phyloP scores from a whole-genome alignment of 2,329 filamentous ascomycete species.

The Pseudocercospora macadamiae region DNA sequence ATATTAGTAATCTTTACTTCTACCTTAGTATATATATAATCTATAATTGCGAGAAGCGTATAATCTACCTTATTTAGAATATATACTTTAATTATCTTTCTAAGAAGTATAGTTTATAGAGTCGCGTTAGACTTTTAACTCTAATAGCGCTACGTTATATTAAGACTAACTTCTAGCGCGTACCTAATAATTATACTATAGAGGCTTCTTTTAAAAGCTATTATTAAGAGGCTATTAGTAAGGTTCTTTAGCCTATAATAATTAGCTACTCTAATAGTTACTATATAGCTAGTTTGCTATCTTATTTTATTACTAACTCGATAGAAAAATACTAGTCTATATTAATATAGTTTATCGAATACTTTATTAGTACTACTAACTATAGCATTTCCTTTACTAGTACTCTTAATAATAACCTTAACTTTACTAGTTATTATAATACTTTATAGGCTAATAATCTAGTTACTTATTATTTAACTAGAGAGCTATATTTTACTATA shows the following conservation, averaged over 20 bases:
- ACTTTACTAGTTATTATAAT: background rate
- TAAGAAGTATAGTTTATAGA: background rate
- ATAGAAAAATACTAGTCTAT: background rate
- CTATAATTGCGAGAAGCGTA: background rate
- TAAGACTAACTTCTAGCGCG: too few relatives aligned
- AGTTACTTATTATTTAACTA: background rate
- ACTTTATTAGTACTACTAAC: background rate
- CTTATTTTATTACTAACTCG: background rate
- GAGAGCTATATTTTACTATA: background rate
- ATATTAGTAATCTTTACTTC: background rate
- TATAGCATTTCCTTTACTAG: background rate
- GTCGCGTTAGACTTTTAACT: too few relatives aligned
- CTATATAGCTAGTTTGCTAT: background rate
- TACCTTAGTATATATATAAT: background rate
- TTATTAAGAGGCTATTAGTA: background rate
- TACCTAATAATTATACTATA: too few relatives aligned
- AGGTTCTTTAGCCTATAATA: background rate
- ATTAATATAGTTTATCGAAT: background rate
- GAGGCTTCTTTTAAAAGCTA: background rate
- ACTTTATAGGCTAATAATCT: background rate
- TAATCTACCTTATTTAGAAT: background rate
- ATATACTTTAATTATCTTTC: background rate
- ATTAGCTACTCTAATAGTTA: background rate
- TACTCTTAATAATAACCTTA: too few relatives aligned
- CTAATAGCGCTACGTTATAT: too few relatives aligned